phyloP scores from a whole-genome alignment of 352 stramenopile genomes.

The Phytophthora sojae region DNA sequence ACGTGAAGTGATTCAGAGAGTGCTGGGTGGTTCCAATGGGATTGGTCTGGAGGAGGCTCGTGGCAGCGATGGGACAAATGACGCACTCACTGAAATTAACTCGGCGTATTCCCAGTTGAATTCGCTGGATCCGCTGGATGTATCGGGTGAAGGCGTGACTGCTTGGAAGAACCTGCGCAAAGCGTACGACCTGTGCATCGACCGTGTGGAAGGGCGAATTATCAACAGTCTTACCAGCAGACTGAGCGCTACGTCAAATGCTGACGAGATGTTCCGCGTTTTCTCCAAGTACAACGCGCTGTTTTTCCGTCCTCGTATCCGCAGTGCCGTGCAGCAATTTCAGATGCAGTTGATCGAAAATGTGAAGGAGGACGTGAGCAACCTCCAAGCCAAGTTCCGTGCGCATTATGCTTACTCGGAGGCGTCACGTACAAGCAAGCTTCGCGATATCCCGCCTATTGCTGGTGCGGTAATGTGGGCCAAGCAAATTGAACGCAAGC shows the following conservation, averaged over 20 bases:
- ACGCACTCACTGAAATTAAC: conserved; percentile 90
- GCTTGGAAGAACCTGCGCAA: conserved; percentile 90
- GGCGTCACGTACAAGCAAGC: conserved; percentile 92
- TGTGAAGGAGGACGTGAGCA: conserved; percentile 97
- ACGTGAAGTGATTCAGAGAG: conserved; percentile 85
- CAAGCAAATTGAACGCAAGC: conserved; percentile 99
- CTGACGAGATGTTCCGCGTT: conserved; percentile 97
- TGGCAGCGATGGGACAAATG: conserved; percentile 72
- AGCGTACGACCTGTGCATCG: conserved; percentile 92
- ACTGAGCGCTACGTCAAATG: conserved; percentile 89
- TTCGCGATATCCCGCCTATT: conserved; percentile 98
- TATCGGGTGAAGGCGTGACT: conserved; percentile 80
- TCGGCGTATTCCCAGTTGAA: conserved; percentile 88
- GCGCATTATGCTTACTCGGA: conserved; percentile 97
- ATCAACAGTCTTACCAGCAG: conserved; percentile 90
- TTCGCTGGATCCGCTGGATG: conserved; percentile 84
- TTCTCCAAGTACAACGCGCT: conserved; percentile 99
- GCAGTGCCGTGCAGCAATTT: conserved; percentile 98
- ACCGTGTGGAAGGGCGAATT: conserved; percentile 93
- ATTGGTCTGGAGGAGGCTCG: conserved; percentile 46
- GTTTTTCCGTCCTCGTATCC: conserved; percentile 95
- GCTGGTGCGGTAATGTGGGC: conserved; percentile 99
- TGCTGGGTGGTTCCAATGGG: conserved; percentile 67
- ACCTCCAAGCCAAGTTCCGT: conserved; percentile 95
- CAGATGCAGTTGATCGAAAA: conserved; percentile 99